phyloP scores from a whole-genome alignment of 345 rosid genomes.

The Excoecaria agallocha region DNA sequence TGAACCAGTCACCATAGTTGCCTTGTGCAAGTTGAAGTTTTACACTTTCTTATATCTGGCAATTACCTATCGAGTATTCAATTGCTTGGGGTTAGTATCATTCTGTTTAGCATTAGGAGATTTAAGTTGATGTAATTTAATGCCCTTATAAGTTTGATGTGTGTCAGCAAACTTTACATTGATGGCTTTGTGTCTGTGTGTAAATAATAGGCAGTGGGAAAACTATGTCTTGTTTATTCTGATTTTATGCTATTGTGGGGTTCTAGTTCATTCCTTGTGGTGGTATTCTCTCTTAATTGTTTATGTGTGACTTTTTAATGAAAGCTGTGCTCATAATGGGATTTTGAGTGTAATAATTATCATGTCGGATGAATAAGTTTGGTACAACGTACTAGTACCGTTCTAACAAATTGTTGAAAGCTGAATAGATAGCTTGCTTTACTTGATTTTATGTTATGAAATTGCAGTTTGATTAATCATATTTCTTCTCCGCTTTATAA shows the following conservation, averaged over 20 bases:
- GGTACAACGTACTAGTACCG: not conserved
- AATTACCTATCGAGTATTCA: not conserved
- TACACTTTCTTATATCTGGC: not conserved
- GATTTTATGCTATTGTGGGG: not conserved
- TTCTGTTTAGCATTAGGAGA: not conserved
- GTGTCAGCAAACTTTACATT: not conserved
- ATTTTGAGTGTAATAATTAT: not conserved
- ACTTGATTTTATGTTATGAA: not conserved
- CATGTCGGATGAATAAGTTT: not conserved
- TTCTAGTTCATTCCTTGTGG: not conserved
- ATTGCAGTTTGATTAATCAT: not conserved
- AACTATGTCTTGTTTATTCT: not conserved
- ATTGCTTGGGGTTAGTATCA: not conserved
- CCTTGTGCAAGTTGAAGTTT: not conserved
- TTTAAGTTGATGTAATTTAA: not conserved
- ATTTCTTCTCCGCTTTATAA: not conserved
- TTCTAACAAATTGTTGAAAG: not conserved
- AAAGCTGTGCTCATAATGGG: not conserved
- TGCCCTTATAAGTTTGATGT: not conserved
- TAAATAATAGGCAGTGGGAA: not conserved
- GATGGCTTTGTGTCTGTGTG: not conserved
- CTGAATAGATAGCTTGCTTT: not conserved
- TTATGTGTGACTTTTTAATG: not conserved
- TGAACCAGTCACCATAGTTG: not conserved
- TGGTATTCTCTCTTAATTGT: not conserved